These are phyloP conservation scores for Vicia sativa DNA, from an alignment of 306 rosid species.

Conservation along the genomic window DNA sequence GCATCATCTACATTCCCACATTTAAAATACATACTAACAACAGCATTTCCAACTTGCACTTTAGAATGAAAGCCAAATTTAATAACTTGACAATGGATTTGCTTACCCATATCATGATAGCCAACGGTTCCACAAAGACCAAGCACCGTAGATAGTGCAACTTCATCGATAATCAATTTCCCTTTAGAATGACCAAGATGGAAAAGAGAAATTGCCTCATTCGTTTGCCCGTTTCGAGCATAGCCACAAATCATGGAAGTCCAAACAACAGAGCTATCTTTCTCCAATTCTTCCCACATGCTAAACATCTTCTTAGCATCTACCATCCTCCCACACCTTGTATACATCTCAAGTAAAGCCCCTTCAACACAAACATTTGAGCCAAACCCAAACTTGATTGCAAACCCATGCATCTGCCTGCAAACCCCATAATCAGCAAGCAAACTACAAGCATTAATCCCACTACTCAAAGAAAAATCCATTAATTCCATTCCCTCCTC, in stretches of 20 bases:
- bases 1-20: conserved; percentile 81
- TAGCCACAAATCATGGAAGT: conserved; percentile 84
- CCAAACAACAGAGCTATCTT: conserved; percentile 53
- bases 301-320: conserved; percentile 67
- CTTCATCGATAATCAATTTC: conserved; percentile 67
- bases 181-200: conserved; percentile 56
- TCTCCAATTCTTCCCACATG: conserved; percentile 58
- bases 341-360: conserved; percentile 80
- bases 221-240: conserved; percentile 62
- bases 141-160: conserved; percentile 61
- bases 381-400: conserved; percentile 63
- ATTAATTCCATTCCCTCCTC: conserved; percentile 60
- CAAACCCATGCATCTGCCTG: conserved; percentile 77
- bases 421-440: conserved; percentile 49
- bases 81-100: conserved; percentile 68
- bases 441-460: conserved; percentile 69
- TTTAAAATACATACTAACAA: conserved; percentile 80
- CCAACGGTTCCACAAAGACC: conserved; percentile 74
- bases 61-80: conserved; percentile 63
- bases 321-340: conserved; percentile 70
- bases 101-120: conserved; percentile 77
- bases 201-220: conserved; percentile 69
- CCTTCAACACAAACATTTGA: conserved; percentile 65
- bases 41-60: conserved; percentile 71
- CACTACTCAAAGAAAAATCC: conserved; percentile 66